phyloP scores from a whole-genome alignment of 441 rosid species.

The Mallotus japonicus region DNA sequence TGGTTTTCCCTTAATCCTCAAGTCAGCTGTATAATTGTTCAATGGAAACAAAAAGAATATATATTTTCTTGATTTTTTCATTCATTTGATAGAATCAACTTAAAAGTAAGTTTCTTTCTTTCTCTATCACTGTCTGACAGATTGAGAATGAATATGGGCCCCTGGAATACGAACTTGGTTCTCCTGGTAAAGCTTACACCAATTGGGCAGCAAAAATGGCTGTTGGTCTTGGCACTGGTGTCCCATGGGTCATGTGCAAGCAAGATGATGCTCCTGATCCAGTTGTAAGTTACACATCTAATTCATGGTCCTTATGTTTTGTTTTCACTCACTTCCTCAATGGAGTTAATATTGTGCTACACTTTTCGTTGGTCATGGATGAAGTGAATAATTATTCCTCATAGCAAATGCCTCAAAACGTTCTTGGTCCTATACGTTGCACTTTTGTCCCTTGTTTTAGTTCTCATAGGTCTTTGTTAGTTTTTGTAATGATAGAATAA shows the following conservation, averaged over 20 bases:
- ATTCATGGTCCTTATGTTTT: slow-evolving; percentile 29
- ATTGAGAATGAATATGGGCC: slow-evolving; percentile 99
- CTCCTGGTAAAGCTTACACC: slow-evolving; percentile 63
- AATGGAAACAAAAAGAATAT: neutral
- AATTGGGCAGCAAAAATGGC: slow-evolving; percentile 98
- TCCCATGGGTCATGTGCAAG: slow-evolving; percentile 99
- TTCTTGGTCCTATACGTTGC: slow-evolving; percentile 26
- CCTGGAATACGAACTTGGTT: slow-evolving; percentile 79
- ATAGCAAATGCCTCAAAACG: slow-evolving; percentile 38
- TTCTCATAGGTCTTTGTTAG: slow-evolving; percentile 5
- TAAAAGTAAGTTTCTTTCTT: slow-evolving; percentile 18
- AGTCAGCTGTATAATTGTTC: neutral
- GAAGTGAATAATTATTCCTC: slow-evolving; percentile 28
- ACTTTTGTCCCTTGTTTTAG: slow-evolving; percentile 8
- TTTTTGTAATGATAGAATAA: slow-evolving; percentile 15
- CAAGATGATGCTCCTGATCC: slow-evolving; percentile 99
- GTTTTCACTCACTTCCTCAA: slow-evolving; percentile 25
- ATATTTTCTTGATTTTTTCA: slow-evolving; percentile 4
- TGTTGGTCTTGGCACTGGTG: slow-evolving; percentile 85
- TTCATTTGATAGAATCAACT: slow-evolving; percentile 10
- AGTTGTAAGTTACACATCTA: slow-evolving; percentile 48
- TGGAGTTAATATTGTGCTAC: slow-evolving; percentile 25
- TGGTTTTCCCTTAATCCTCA: slow-evolving; percentile 7
- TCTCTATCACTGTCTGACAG: slow-evolving; percentile 41
- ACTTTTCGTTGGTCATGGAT: slow-evolving; percentile 27